A percentile compares a stretch with the other conserved stretches of the same genome.
Evolutionary conservation across 768 basidiomycete species (phyloP).

Genomic region (Termitomyces sp.): DNA sequence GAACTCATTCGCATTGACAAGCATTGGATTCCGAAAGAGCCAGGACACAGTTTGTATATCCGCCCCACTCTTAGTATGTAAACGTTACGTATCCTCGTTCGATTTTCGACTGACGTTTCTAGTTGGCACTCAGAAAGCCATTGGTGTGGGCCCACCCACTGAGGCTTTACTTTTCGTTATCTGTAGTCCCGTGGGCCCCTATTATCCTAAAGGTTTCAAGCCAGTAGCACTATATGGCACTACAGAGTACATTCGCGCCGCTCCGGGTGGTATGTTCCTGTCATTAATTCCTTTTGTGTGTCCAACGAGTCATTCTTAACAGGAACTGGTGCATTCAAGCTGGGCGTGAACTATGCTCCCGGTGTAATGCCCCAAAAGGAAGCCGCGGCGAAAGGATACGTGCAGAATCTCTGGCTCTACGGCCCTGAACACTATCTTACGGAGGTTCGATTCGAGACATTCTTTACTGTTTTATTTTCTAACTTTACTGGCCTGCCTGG

Average conservation of each 20-base stretch:
- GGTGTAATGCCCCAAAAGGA: slow-evolving; percentile 79
- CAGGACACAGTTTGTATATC: slow-evolving; percentile 89
- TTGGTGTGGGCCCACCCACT: slow-evolving; percentile 70
- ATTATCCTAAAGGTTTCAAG: slow-evolving; percentile 85
- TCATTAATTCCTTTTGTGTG: neutral
- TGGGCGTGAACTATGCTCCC: slow-evolving; percentile 87
- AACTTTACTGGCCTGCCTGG: slow-evolving; percentile 20
- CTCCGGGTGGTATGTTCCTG: slow-evolving; percentile 63
- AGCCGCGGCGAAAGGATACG: slow-evolving; percentile 73
- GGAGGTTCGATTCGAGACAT: slow-evolving; percentile 25
- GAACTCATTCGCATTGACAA: slow-evolving; percentile 78
- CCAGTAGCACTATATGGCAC: slow-evolving; percentile 86
- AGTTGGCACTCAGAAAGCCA: slow-evolving; percentile 74
- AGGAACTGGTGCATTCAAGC: slow-evolving; percentile 85
- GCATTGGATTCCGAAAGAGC: slow-evolving; percentile 86
- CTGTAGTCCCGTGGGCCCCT: slow-evolving; percentile 77
- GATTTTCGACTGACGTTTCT: slow-evolving; percentile 1
- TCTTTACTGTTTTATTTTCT: slow-evolving; percentile 1
- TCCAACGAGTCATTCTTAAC: neutral
- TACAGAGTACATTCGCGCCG: slow-evolving; percentile 77
- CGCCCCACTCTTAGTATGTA: slow-evolving; percentile 63
- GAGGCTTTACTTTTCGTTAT: slow-evolving; percentile 87
- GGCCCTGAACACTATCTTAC: slow-evolving; percentile 60
- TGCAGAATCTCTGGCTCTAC: slow-evolving; percentile 87
- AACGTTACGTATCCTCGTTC: neutral